Evolutionary conservation across 495 filamentous ascomycete species (phyloP).

Genomic region (Stereocaulon alpinum): DNA sequence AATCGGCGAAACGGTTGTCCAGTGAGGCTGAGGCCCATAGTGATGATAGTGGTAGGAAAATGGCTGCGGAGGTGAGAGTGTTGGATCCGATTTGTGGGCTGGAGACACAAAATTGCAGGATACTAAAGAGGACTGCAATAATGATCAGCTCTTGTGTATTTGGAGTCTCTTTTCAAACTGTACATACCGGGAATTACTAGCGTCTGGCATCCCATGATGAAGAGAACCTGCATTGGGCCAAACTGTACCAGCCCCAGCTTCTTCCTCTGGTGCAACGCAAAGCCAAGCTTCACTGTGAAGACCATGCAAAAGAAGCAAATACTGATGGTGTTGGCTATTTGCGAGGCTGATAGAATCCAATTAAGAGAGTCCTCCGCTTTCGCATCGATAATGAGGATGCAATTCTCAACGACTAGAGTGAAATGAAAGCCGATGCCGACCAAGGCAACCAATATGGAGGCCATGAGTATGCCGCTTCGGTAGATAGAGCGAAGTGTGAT

Average conservation of each 20-base stretch:
- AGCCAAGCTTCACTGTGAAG: slow-evolving; percentile 61
- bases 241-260: slow-evolving; percentile 49
- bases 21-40: slow-evolving; percentile 51
- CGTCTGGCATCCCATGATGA: slow-evolving; percentile 66
- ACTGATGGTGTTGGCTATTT: slow-evolving; percentile 48
- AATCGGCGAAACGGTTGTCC: slow-evolving; percentile 6
- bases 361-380: slow-evolving; percentile 33
- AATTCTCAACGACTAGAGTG: slow-evolving; percentile 46
- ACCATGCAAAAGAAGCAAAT: slow-evolving; percentile 68
- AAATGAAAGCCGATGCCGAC: slow-evolving; percentile 51
- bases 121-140: slow-evolving; percentile 39
- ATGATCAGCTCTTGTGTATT: slow-evolving; percentile 14
- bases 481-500: slow-evolving; percentile 35
- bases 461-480: slow-evolving; percentile 32
- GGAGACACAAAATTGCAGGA: slow-evolving; percentile 44
- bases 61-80: slow-evolving; percentile 53
- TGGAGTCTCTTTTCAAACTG: background rate
- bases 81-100: slow-evolving; percentile 52
- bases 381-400: slow-evolving; percentile 36
- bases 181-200: slow-evolving; percentile 67
- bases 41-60: slow-evolving; percentile 71
- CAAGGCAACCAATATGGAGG: slow-evolving; percentile 45
- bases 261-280: slow-evolving; percentile 46
- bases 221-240: slow-evolving; percentile 60
- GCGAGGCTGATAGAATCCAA: slow-evolving; percentile 43